Evolutionary conservation across 2,329 filamentous ascomycete genomes (phyloP).

Genomic region (Microsporum canis): DNA sequence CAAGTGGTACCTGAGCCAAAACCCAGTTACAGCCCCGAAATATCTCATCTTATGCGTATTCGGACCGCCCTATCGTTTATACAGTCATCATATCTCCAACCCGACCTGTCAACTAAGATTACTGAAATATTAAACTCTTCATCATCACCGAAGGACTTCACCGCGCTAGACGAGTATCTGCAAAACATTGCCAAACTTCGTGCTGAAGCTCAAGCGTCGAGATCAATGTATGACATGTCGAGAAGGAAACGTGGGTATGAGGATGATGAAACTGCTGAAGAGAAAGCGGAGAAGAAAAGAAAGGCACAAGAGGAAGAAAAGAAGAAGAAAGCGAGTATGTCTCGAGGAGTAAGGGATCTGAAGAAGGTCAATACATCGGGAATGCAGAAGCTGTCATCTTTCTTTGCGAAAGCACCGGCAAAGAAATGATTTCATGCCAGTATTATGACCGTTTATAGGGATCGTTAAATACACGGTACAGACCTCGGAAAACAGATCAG

Average conservation of each 20-base stretch:
- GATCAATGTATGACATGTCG: conserved; percentile 43
- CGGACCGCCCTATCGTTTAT: conserved; percentile 42
- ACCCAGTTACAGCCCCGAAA: conserved; percentile 10
- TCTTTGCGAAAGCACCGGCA: conserved; percentile 58
- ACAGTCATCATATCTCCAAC: conserved; percentile 39
- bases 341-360: conserved; percentile 63
- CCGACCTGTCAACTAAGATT: conserved; percentile 28
- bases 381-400: conserved; percentile 95
- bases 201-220: conserved; percentile 57
- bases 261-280: conserved; percentile 32
- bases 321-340: conserved; percentile 64
- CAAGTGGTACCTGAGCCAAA: conserved; percentile 20
- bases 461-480: background rate
- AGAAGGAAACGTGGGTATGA: conserved; percentile 33
- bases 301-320: conserved; percentile 83
- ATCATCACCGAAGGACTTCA: conserved; percentile 50
- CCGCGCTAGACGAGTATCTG: conserved; percentile 59
- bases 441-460: background rate
- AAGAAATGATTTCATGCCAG: background rate
- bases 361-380: conserved; percentile 83
- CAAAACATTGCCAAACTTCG: conserved; percentile 54
- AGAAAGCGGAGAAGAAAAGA: conserved; percentile 64
- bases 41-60: conserved; percentile 34
- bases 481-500: background rate
- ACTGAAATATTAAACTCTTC: conserved; percentile 29